Percentiles rank a stretch among this genome's conserved stretches.
phyloP scores from a whole-genome alignment of 1,284 basidiomycete species.

The Fomitopsis schrenkii region DNA sequence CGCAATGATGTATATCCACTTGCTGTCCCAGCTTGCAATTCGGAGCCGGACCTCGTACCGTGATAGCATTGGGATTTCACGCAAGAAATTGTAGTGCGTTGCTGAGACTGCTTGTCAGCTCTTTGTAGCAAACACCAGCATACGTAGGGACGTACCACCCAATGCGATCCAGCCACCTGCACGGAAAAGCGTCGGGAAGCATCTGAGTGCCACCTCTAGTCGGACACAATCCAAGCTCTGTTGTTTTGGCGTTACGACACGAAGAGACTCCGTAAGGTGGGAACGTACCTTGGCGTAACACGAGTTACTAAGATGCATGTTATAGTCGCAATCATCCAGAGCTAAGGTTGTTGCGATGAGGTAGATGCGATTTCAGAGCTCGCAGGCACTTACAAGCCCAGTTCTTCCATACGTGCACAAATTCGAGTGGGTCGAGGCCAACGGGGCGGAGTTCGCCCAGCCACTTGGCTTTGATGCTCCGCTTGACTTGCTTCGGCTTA shows the following conservation, averaged over 20 bases:
- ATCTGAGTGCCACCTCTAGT: conserved; percentile 41
- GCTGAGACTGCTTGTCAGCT: neutral
- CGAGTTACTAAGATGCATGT: conserved; percentile 73
- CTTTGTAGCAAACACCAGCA: neutral
- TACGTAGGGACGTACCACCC: conserved; percentile 44
- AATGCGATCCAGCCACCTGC: conserved; percentile 69
- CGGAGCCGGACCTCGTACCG: conserved; percentile 68
- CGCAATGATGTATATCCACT: conserved; percentile 77
- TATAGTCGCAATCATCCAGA: conserved; percentile 68
- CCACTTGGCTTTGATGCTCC: conserved; percentile 31
- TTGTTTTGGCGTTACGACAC: neutral
- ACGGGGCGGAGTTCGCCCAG: conserved; percentile 47
- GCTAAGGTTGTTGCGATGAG: conserved; percentile 29
- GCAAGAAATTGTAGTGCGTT: conserved; percentile 9
- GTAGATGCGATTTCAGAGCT: neutral
- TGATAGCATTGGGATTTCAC: conserved; percentile 72
- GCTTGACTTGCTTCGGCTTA: conserved; percentile 27
- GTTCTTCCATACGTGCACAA: conserved; percentile 34
- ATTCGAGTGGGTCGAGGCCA: conserved; percentile 52
- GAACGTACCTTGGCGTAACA: conserved; percentile 63
- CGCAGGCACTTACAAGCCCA: conserved; percentile 50
- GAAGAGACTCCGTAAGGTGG: neutral
- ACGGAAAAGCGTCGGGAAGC: conserved; percentile 61
- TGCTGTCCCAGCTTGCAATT: conserved; percentile 75
- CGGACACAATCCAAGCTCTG: conserved; percentile 47